Conservation (phyloP, 2,329 filamentous ascomycete genomes). For the Fusarium azukiicola region DNA sequence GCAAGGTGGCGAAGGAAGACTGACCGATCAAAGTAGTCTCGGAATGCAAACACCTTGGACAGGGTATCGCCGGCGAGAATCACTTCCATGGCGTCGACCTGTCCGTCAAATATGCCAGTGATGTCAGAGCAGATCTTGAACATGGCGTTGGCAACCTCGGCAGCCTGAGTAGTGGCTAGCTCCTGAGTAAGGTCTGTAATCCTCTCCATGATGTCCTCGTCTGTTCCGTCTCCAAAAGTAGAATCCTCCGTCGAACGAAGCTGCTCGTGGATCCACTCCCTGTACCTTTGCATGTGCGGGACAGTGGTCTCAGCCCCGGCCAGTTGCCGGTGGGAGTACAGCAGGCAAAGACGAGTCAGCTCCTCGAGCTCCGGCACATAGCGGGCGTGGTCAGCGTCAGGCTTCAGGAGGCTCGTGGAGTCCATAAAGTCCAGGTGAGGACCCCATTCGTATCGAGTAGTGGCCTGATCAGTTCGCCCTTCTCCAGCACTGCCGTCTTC, state of each 20-base stretch:
- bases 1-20: slow-evolving; percentile 47
- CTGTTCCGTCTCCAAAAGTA: slow-evolving; percentile 19
- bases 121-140: slow-evolving; percentile 35
- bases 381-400: slow-evolving; percentile 19
- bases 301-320: slow-evolving; percentile 34
- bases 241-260: slow-evolving; percentile 37
- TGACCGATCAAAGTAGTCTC: slow-evolving; percentile 49
- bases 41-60: slow-evolving; percentile 53
- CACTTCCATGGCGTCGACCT: slow-evolving; percentile 54
- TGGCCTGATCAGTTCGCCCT: slow-evolving; percentile 50
- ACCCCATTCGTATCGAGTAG: slow-evolving; percentile 56
- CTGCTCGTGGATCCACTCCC: slow-evolving; percentile 55
- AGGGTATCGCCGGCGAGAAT: slow-evolving; percentile 58
- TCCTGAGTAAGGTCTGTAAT: slow-evolving; percentile 20
- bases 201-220: slow-evolving; percentile 19
- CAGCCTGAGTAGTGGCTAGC: slow-evolving; percentile 25
- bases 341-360: slow-evolving; percentile 55
- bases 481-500: slow-evolving; percentile 45
- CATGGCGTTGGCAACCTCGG: slow-evolving; percentile 32
- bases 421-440: slow-evolving; percentile 58
- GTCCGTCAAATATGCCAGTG: slow-evolving; percentile 49
- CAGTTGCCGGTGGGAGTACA: slow-evolving; percentile 42
- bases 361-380: slow-evolving; percentile 53
- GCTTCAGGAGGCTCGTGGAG: slow-evolving; percentile 49
- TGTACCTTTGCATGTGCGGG: slow-evolving; percentile 54